Percentiles rank a stretch among this genome's conserved stretches.
phyloP scores from a whole-genome alignment of 345 rosid genomes.

The Aquilaria sinensis region DNA sequence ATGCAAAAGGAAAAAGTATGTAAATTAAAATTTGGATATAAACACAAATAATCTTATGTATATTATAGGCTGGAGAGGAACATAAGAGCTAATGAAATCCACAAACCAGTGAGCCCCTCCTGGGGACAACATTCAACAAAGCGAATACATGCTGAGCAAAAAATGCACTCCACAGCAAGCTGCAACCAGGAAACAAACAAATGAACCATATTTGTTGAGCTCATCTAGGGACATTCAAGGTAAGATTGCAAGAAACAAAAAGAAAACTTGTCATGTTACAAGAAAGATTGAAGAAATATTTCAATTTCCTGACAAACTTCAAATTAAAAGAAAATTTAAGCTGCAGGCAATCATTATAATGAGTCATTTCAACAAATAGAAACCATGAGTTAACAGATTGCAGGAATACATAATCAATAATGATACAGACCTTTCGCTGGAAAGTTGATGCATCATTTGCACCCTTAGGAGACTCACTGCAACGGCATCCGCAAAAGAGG shows the following conservation, averaged over 20 bases:
- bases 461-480: conserved; percentile 97
- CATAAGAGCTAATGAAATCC: conserved; percentile 11
- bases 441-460: conserved; percentile 97
- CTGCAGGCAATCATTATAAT: not conserved
- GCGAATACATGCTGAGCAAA: conserved; percentile 98
- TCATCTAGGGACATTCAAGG: not conserved
- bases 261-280: not conserved
- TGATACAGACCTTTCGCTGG: conserved; percentile 80
- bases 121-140: conserved; percentile 98
- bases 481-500: conserved; percentile 14
- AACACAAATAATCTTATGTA: conserved; percentile 3
- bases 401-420: not conserved
- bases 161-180: conserved; percentile 99
- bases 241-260: not conserved
- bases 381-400: too few species aligned
- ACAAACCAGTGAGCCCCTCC: conserved; percentile 94
- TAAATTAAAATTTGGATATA: conserved; percentile 7
- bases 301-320: conserved; percentile 6
- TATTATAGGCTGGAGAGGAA: conserved; percentile 6
- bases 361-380: too few species aligned
- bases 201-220: conserved; percentile 13
- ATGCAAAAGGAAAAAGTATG: conserved; percentile 17
- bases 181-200: conserved; percentile 30
- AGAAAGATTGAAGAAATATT: not conserved
- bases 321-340: conserved; percentile 7